Evolutionary conservation across 2,329 filamentous ascomycete genomes (phyloP).

Genomic region (Plectosphaerella plurivora): DNA sequence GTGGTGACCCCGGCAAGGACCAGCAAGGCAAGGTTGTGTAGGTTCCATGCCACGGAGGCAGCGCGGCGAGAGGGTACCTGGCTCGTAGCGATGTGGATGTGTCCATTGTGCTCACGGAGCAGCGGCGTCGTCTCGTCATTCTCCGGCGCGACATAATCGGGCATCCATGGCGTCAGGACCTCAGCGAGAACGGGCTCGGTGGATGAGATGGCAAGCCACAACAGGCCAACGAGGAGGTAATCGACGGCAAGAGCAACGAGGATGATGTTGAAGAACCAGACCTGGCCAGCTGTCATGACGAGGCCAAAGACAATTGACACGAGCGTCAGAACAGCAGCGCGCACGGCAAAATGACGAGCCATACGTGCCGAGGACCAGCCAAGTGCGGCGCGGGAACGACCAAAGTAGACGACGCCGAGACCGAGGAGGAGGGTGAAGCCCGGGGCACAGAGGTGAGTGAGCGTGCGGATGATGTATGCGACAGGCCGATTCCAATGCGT

Average conservation of each 20-base stretch:
- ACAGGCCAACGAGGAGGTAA: slow-evolving; percentile 35
- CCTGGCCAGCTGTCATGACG: slow-evolving; percentile 21
- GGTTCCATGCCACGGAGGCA: slow-evolving; percentile 29
- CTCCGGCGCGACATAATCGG: slow-evolving; percentile 11
- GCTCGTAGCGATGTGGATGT: not conserved
- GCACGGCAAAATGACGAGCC: slow-evolving; percentile 30
- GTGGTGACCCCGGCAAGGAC: slow-evolving; percentile 30
- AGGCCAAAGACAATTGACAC: slow-evolving; percentile 27
- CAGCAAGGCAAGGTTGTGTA: slow-evolving; percentile 31
- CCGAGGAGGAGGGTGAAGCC: slow-evolving; percentile 42
- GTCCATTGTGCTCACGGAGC: slow-evolving; percentile 10
- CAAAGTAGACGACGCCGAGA: slow-evolving; percentile 39
- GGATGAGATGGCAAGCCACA: slow-evolving; percentile 31
- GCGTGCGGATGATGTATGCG: slow-evolving; percentile 32
- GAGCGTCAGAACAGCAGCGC: slow-evolving; percentile 28
- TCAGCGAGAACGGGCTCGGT: slow-evolving; percentile 28
- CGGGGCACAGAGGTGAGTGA: slow-evolving; percentile 40
- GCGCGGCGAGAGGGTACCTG: slow-evolving; percentile 4
- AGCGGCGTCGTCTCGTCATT: slow-evolving; percentile 22
- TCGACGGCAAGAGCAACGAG: slow-evolving; percentile 39
- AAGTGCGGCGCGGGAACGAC: slow-evolving; percentile 31
- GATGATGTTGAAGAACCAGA: slow-evolving; percentile 39
- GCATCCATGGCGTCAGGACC: slow-evolving; percentile 10
- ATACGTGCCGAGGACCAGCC: slow-evolving; percentile 32
- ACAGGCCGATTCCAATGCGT: slow-evolving; percentile 29